Conservation (phyloP, 495 filamentous ascomycete species). For the Gamarada debralockiae region DNA sequence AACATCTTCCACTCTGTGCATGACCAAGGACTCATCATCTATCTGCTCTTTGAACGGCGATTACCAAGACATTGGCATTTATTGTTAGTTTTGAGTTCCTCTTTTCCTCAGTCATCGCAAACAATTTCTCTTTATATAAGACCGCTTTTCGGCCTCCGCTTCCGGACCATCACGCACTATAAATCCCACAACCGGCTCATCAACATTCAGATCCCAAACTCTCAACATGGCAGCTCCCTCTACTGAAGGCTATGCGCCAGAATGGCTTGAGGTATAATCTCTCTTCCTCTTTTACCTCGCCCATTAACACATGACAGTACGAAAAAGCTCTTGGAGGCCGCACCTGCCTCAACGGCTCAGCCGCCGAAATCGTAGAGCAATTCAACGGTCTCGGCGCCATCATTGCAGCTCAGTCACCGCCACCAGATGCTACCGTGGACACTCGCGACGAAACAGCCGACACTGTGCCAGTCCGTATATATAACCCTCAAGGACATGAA, state of each 20-base stretch:
- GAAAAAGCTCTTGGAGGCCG: slow-evolving; percentile 8
- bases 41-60: not conserved
- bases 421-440: slow-evolving; percentile 4
- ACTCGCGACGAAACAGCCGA: slow-evolving; percentile 4
- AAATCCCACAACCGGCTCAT: too few relatives aligned
- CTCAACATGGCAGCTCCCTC: slow-evolving; percentile 1
- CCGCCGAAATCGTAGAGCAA: slow-evolving; percentile 8
- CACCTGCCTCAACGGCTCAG: not conserved
- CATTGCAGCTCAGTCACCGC: slow-evolving; percentile 7
- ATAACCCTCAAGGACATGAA: slow-evolving; percentile 1
- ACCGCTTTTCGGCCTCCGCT: not conserved
- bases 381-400: slow-evolving; percentile 5
- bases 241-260: slow-evolving; percentile 7
- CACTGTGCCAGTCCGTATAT: slow-evolving; percentile 7
- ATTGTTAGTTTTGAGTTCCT: not conserved
- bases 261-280: slow-evolving; percentile 11
- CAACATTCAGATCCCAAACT: not conserved
- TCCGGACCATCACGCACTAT: too few relatives aligned
- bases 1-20: too few relatives aligned
- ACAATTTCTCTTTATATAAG: not conserved
- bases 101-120: not conserved
- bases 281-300: not conserved
- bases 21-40: not conserved
- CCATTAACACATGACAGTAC: not conserved
- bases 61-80: not conserved